Base-by-base conservation (phyloP, 2,329 filamentous ascomycete species). In the Plenodomus biglobosus region DNA sequence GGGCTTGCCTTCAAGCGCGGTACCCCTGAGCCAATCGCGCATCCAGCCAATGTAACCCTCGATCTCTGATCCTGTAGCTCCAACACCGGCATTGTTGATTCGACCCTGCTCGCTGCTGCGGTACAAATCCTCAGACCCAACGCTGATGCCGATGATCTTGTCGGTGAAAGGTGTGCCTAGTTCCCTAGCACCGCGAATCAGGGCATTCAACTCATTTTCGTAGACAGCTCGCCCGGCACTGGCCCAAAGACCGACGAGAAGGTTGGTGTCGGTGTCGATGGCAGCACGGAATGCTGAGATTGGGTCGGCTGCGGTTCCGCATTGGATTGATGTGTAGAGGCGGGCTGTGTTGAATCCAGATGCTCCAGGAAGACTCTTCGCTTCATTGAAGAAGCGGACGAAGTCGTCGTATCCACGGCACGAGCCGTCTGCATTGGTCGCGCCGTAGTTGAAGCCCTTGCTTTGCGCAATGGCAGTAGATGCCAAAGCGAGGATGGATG, bases 191-290 rank as follows among this genome's bases (percentile, higher is more conserved):
- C 89, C 87, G 37, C 77, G 73, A 66, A 81, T 80, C 32, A 95
- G 78, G 6, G 90, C 89, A 2, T 78, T 73, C 37, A 95, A 74
- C 74, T 95, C 90, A 65, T 89, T 87, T 66, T 79, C 73, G 69
- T 94, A 85, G 16, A 68, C 71, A 4, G 72, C 78, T 44, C 81
- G 75, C 17, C 85, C 85, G 34, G 78, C 86, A 0, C 88, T 92
- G 11, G 85, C 83, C 91, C 91, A 96, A 30, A 96, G 76, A 59
- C 90, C 90, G 11, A 95, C 82, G 15, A 96, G 81, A 21, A 96
- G 80, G 36, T 81, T 79, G 1, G 89, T 94, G 62, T 89, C 81
- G 61, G 88, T 88, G 57, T 79, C 80, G 72, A 95, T 90, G 63
- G 90, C 90, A 38, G 91, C 91, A 21, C 85, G 88, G 50, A 58